Base-by-base conservation (phyloP, 148 eudicot genomes). In the Polygonum maritimum region DNA sequence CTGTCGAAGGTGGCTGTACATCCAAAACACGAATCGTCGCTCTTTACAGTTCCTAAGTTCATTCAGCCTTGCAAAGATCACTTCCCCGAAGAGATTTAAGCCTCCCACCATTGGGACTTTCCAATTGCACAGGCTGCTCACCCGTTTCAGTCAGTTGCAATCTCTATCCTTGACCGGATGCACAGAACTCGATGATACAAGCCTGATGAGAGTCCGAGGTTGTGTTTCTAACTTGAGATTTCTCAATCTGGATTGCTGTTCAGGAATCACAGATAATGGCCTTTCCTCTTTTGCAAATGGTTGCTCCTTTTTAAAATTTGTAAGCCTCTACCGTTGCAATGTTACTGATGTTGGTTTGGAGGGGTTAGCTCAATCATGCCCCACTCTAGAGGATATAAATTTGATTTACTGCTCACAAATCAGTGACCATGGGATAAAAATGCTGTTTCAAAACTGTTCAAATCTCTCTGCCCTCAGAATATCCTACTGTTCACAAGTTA, bases 291-390 rank as follows among this genome's bases (percentile, higher is more conserved):
- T 87, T 55, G 87, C 89, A 6, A 47, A 54, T 76, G 89, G 87
- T 26, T 88, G 89, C 75, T 78, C 87, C 22, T 76, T 21, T 11
- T 67, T 90, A 81, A 80, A 48, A 55, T 77, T 73, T 73, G 75
- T 90, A 48, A 90, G 89, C 79, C 88, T 88, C 15, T 88, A 90
- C 63, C 84, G 88, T 2, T 90, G 93, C 78, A 83, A 83, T 73
- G 31, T 90, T 11, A 83, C 88, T 19, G 87, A 89, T 71, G 33
- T 19, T 65, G 93, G 91, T n/a, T 74, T 89, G 60, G 82, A 82
- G 77, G 31, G 76, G 14, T 71, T 92, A 81, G 82, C 90, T 33
- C 80, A 82, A 76, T 85, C 86, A 21, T 90, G 93, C 74, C n/a
- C 22, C 2, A 76, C 33, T 70, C 69, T 92, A 69, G 86, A 82